Percentiles rank a stretch among this genome's conserved stretches.
phyloP scores from a whole-genome alignment of 345 rosid genomes.

The Arabis hirsuta region DNA sequence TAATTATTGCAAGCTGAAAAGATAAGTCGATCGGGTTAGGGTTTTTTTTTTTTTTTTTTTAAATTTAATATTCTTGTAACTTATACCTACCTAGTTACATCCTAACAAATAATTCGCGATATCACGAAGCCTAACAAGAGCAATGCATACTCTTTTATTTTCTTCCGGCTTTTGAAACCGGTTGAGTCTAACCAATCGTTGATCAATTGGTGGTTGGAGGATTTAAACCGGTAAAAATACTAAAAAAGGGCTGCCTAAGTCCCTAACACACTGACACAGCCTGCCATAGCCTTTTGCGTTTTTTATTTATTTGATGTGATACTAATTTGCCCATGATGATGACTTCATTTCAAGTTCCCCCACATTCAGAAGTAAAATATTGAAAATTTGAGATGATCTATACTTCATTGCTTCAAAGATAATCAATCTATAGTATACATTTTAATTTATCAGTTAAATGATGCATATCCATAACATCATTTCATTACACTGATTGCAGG shows the following conservation, averaged over 20 bases:
- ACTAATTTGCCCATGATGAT: slow-evolving; percentile 23
- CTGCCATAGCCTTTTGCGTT: slow-evolving; percentile 35
- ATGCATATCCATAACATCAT: slow-evolving; percentile 4
- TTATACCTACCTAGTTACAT: neutral
- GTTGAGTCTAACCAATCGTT: slow-evolving; percentile 4
- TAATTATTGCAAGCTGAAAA: slow-evolving; percentile 22
- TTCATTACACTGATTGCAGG: neutral
- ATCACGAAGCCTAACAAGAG: neutral
- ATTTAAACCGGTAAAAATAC: neutral
- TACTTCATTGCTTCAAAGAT: slow-evolving; percentile 21
- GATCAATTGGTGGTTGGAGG: slow-evolving; percentile 18
- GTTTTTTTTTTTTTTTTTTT: neutral
- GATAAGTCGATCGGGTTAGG: neutral
- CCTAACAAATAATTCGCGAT: neutral
- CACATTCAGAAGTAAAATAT: slow-evolving; percentile 9
- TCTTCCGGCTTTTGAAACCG: neutral
- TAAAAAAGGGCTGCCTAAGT: slow-evolving; percentile 16
- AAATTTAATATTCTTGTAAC: neutral
- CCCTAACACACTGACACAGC: slow-evolving; percentile 21
- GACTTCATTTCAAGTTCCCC: slow-evolving; percentile 7
- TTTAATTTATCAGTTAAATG: neutral
- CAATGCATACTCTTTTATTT: neutral
- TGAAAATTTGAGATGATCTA: neutral
- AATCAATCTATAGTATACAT: too few relatives aligned
- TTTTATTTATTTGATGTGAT: slow-evolving; percentile 30